phyloP scores from a whole-genome alignment of 2,329 filamentous ascomycete species.

The Amphichorda felina region DNA sequence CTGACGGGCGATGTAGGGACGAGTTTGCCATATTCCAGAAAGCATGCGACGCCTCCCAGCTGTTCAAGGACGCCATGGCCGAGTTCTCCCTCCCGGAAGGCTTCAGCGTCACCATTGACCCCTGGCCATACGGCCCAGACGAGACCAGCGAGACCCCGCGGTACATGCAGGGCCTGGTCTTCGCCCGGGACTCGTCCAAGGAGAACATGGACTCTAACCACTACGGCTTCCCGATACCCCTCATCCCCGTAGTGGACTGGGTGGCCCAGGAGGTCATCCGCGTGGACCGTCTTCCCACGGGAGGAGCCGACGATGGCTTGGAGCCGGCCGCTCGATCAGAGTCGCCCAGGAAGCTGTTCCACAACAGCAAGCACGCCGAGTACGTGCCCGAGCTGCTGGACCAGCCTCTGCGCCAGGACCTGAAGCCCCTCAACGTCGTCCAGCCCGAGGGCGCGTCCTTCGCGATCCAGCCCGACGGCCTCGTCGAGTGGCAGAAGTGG shows the following conservation, averaged over 20 bases:
- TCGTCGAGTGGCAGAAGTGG: conserved; percentile 57
- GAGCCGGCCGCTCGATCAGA: conserved; percentile 16
- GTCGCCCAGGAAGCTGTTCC: conserved; percentile 33
- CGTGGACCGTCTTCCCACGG: conserved; percentile 43
- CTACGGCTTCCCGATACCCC: conserved; percentile 48
- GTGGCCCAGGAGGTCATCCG: conserved; percentile 41
- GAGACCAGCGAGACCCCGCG: conserved; percentile 26
- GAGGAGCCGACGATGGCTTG: conserved; percentile 32
- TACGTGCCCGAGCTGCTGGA: conserved; percentile 40
- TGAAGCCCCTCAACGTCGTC: conserved; percentile 61
- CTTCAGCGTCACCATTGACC: conserved; percentile 32
- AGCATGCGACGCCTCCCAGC: conserved; percentile 25
- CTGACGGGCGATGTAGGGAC: too few species aligned
- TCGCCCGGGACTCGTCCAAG: conserved; percentile 27
- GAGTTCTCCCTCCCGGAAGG: conserved; percentile 33
- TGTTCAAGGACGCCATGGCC: conserved; percentile 33
- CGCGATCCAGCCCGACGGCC: conserved; percentile 33
- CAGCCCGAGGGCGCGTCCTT: conserved; percentile 62
- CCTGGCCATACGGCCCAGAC: conserved; percentile 55
- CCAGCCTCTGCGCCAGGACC: conserved; percentile 31
- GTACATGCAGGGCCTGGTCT: conserved; percentile 38
- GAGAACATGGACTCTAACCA: conserved; percentile 46
- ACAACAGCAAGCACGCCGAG: conserved; percentile 25
- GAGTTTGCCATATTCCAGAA: conserved; percentile 29
- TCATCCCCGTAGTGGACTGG: conserved; percentile 47